Evolutionary conservation across 2,329 filamentous ascomycete genomes (phyloP), one percentile per base, ranked within the genome.

Genomic region (Fusarium pseudograminearum): DNA sequence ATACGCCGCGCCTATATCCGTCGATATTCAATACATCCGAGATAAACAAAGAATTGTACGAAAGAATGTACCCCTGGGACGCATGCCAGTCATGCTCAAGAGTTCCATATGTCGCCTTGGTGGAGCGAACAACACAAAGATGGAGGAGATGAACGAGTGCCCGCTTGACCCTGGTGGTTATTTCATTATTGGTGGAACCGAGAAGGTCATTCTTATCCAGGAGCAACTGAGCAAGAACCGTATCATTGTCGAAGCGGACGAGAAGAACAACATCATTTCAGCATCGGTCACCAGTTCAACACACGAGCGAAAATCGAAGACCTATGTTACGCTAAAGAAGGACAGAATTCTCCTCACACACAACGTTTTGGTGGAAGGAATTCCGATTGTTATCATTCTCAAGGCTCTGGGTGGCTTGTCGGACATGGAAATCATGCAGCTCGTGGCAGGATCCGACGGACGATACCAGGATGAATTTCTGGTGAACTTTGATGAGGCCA

Each of bases 141-240:
- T 98, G 94, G 93, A 93, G 65, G 83, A 90, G 50, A 91, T 98
- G 85, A 96, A 97, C 76, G 96, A 99, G 82, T 99, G 96, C 76
- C 93, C 96, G 16, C 85, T 99, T 41, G 96, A 99, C 77, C 96
- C 97, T 1, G 96, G 96, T 68, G 96, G 96, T 54, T 99, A 99
- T 80, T 99, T 99, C 76, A 96, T 99, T 76, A 94, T 98, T 71
- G 93, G 95, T 74, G 96, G 96, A 47, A 98, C 97, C 22, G 96
- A 99, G 80, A 99, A 99, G 83, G 96, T 99, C 73, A 99, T 99
- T 76, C 84, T 99, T 44, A 97, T 99, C 16, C 96, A 99, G 80
- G 97, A 99, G 78, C 96, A 99, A 82, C 84, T 99, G 77, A 99
- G 96, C 86, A 99, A 99, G 87, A 99, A 99, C 81, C 90, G 96